Evolutionary conservation across 306 rosid species (phyloP).

Genomic region (Calophaca sinica): DNA sequence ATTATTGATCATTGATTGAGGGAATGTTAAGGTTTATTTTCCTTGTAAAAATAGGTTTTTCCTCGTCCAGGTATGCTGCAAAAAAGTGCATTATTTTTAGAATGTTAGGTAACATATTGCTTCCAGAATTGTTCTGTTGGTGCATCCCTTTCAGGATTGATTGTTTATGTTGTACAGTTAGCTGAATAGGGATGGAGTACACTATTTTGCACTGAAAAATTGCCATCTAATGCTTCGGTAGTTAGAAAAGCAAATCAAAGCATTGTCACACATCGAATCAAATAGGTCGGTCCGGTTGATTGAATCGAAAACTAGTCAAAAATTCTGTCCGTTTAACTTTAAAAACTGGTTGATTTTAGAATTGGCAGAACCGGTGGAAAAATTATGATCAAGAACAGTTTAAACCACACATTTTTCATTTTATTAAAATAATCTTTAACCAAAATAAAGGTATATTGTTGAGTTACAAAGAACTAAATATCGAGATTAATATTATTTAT

Average conservation of each 20-base stretch:
- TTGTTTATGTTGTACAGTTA: slow-evolving; percentile 36
- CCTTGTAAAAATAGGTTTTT: slow-evolving; percentile 9
- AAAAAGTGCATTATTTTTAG: slow-evolving; percentile 17
- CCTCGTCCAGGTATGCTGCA: slow-evolving; percentile 9
- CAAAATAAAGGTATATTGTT: too few species aligned
- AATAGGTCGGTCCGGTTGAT: neutral
- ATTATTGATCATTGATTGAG: slow-evolving; percentile 7
- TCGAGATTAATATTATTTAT: too few species aligned
- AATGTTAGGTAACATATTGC: slow-evolving; percentile 38
- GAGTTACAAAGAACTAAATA: too few species aligned
- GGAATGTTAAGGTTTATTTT: neutral
- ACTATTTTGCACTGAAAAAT: slow-evolving; percentile 44
- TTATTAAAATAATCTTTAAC: too few species aligned
- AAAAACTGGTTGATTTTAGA: too few species aligned
- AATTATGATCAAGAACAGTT: too few species aligned
- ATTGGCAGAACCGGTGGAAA: too few species aligned
- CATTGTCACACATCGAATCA: neutral
- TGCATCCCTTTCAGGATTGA: slow-evolving; percentile 55
- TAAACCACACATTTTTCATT: too few species aligned
- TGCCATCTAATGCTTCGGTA: slow-evolving; percentile 4
- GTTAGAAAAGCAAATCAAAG: slow-evolving; percentile 20
- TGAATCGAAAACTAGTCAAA: neutral
- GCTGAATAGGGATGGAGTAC: slow-evolving; percentile 53
- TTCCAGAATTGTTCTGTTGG: slow-evolving; percentile 50
- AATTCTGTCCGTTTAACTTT: too few species aligned